A percentile compares a stretch with the other conserved stretches of the same genome.
Evolutionary conservation across 306 rosid genomes (phyloP).

Genomic region (Citrullus amarus): DNA sequence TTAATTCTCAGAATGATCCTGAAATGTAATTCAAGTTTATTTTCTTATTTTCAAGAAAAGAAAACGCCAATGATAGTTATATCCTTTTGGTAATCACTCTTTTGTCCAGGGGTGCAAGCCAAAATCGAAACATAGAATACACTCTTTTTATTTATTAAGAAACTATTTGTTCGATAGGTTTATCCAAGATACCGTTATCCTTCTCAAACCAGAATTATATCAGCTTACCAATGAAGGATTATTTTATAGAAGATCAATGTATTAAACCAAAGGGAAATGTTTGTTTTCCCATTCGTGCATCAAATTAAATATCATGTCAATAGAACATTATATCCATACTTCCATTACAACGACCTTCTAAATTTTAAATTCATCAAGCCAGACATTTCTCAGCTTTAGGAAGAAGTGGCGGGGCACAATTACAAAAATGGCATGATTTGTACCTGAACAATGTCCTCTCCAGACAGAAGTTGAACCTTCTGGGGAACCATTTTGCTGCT

Average conservation of each 20-base stretch:
- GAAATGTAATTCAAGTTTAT: background rate
- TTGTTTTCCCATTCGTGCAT: background rate
- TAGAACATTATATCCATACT: background rate
- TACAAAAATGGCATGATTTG: background rate
- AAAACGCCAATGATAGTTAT: background rate
- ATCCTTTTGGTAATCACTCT: background rate
- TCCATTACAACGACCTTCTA: background rate
- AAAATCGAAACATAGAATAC: background rate
- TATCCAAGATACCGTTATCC: background rate
- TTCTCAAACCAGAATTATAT: background rate
- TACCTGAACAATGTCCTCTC: slow-evolving; percentile 96
- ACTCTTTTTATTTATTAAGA: background rate
- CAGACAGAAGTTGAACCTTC: slow-evolving; percentile 77
- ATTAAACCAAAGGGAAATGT: background rate
- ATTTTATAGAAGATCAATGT: background rate
- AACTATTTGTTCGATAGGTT: background rate
- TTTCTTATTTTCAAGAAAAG: background rate
- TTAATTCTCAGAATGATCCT: background rate
- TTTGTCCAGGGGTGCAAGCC: background rate
- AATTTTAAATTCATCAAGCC: background rate
- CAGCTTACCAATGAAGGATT: background rate
- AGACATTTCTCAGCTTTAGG: background rate
- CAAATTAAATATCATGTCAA: background rate
- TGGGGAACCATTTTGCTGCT: slow-evolving; percentile 99
- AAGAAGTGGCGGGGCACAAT: background rate